phyloP scores from a whole-genome alignment of 805 yeast genomes.

The Ogataea polymorpha region DNA sequence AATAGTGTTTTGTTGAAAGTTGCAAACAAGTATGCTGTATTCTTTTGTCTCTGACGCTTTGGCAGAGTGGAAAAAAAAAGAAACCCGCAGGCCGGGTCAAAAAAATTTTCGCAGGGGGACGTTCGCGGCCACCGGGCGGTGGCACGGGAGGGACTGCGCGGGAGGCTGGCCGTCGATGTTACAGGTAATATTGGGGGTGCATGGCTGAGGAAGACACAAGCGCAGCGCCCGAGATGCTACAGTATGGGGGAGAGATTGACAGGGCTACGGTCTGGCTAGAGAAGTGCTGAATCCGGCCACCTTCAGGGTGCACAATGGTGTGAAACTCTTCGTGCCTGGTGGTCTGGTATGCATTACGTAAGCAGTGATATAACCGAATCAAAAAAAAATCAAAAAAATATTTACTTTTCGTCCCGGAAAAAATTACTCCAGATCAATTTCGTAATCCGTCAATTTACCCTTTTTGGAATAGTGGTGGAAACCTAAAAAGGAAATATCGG shows the following conservation, averaged over 20 bases:
- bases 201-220: background rate
- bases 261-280: too few relatives aligned
- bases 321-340: background rate
- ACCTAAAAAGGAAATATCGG: slow-evolving; percentile 5
- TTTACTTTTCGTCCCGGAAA: slow-evolving; percentile 3
- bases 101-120: slow-evolving; percentile 12
- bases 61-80: slow-evolving; percentile 11
- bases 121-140: slow-evolving; percentile 3
- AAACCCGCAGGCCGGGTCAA: slow-evolving; percentile 12
- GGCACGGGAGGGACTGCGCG: slow-evolving; percentile 3
- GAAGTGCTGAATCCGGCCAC: background rate
- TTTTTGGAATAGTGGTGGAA: slow-evolving; percentile 12
- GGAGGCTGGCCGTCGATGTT: background rate
- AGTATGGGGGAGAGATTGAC: background rate
- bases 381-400: background rate
- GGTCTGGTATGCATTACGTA: slow-evolving; percentile 3
- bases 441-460: slow-evolving; percentile 22
- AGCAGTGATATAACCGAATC: background rate
- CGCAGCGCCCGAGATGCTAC: background rate
- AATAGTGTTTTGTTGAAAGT: background rate
- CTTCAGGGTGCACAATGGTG: background rate
- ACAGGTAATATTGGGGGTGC: slow-evolving; percentile 1
- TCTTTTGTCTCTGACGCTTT: slow-evolving; percentile 11
- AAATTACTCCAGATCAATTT: slow-evolving; percentile 6
- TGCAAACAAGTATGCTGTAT: slow-evolving; percentile 9